Conservation (phyloP, 352 stramenopile genomes). For the Globisporangium sylvaticum region DNA sequence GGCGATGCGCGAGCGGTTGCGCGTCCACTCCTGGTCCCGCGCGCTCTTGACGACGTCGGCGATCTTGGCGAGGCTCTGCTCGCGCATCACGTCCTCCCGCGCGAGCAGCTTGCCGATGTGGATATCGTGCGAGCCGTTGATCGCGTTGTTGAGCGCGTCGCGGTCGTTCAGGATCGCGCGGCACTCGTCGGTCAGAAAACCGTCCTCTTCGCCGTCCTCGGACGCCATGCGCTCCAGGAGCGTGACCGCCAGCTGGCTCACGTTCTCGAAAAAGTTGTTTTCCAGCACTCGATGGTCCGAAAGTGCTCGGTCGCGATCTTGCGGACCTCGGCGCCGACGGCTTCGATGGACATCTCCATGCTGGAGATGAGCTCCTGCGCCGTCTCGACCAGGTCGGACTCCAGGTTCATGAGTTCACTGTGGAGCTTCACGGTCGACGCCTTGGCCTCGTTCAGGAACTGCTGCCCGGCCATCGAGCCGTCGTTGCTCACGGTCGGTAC, state of each 20-base stretch:
- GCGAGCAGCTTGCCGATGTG: constrained; percentile 88
- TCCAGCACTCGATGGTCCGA: constrained; percentile 87
- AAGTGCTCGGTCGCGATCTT: constrained; percentile 84
- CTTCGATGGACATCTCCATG: constrained; percentile 65
- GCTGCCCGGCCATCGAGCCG: constrained; percentile 35
- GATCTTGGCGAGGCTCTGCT: constrained; percentile 74
- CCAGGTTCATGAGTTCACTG: constrained; percentile 82
- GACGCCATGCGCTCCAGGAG: constrained; percentile 74
- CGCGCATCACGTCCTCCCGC: constrained; percentile 81
- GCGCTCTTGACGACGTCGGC: constrained; percentile 54
- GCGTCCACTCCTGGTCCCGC: constrained; percentile 66
- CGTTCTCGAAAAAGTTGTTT: constrained; percentile 88
- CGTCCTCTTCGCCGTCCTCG: constrained; percentile 75
- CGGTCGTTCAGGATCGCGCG: constrained; percentile 78
- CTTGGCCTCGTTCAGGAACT: constrained; percentile 84
- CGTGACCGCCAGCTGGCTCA: constrained; percentile 75
- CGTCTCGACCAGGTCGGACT: constrained; percentile 82
- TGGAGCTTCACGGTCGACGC: constrained; percentile 83
- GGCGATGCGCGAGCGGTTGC: constrained; percentile 67
- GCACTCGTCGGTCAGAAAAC: constrained; percentile 77
- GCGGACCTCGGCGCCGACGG: constrained; percentile 51
- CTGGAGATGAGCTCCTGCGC: constrained; percentile 59
- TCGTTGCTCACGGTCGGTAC: constrained; percentile 76
- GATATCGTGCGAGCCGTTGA: constrained; percentile 90
- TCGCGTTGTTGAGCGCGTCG: constrained; percentile 81